Base-by-base conservation (phyloP, 495 filamentous ascomycete genomes). In the Neurospora intermedia region DNA sequence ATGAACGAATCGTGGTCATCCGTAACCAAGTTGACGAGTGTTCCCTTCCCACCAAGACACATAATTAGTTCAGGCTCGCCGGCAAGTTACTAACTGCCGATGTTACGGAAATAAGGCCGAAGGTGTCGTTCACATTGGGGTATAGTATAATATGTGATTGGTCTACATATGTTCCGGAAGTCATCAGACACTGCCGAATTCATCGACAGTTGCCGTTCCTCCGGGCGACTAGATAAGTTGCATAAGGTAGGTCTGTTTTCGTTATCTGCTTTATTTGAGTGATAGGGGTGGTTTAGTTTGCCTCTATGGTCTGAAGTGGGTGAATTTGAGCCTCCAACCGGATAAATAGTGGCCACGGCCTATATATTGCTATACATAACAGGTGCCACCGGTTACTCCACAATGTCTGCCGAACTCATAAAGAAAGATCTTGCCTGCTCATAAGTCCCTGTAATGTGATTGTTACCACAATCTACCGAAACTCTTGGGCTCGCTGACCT, bases 171-270 rank as follows among this genome's bases (percentile, higher is more conserved):
- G 73, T 74, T 74, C 72, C 48, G 69, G 69, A 42, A 73, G 76
- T 82, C 78, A 83, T 82, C 83, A 71, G 73, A 74, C 74, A 77
- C 79, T 83, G 78, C 81, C 79, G 76, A 73, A 76, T 82, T 81
- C 70, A 79, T 79, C 70, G 38, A 78, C 76, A 80, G 75, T 78
- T 82, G 82, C 80, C 81, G 81, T 80, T 74, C 75, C 76, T 83
- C 82, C 82, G 83, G 76, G 72, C 40, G 45, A 39, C 20, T 54
- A 70, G 71, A 48, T 48, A 71, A 18, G 70, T 48, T n/a, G 2
- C 15, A 70, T 5, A 38, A 38, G 5, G 11, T 4, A 39, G 4
- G 69, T 46, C 1, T 46, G 7, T 35, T 59, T 73, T 69, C 2
- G 69, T 73, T 38, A 13, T 38, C 69, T 72, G 23, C 41, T 46